Conservation (phyloP, 164 flowering plant genomes). For the Macadamia integrifolia region DNA sequence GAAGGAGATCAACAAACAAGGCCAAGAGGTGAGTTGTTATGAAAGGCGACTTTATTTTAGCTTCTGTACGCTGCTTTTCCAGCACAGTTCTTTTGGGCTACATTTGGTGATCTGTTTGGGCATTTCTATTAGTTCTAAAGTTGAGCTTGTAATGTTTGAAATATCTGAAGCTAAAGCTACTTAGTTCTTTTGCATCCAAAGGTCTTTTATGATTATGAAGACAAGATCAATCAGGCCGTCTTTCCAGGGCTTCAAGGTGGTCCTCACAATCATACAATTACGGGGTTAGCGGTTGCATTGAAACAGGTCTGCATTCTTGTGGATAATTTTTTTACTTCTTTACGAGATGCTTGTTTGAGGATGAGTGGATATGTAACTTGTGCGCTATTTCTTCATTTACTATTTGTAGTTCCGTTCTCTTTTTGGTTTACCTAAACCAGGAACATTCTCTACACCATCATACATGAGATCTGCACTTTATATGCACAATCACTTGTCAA, state of each 20-base stretch:
- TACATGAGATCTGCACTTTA: no score
- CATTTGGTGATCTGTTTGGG: not conserved
- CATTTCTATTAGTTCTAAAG: conserved; percentile 1
- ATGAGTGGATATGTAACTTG: not conserved
- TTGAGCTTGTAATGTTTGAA: not conserved
- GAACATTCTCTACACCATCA: no score
- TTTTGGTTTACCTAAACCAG: not conserved
- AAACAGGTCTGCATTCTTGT: conserved; percentile 60
- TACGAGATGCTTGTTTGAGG: not conserved
- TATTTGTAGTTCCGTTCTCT: not conserved
- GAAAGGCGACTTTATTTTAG: not conserved
- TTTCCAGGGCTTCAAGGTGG: conserved; percentile 99
- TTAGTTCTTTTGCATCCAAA: conserved; percentile 23
- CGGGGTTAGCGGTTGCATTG: conserved; percentile 95
- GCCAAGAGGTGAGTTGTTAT: conserved; percentile 52
- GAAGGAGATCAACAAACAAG: conserved; percentile 83
- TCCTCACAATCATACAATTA: conserved; percentile 96
- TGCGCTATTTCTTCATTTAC: not conserved
- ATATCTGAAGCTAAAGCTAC: not conserved
- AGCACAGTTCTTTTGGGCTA: no score
- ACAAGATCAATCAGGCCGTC: conserved; percentile 94
- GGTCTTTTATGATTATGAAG: conserved; percentile 95
- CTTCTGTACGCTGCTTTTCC: not conserved
- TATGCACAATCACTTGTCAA: not conserved
- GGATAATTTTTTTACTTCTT: not conserved